A percentile compares a stretch with the other conserved stretches of the same genome.
These are phyloP conservation scores for Limonomyces culmigenus DNA, from an alignment of 1,284 basidiomycete species.

Conservation along the genomic window DNA sequence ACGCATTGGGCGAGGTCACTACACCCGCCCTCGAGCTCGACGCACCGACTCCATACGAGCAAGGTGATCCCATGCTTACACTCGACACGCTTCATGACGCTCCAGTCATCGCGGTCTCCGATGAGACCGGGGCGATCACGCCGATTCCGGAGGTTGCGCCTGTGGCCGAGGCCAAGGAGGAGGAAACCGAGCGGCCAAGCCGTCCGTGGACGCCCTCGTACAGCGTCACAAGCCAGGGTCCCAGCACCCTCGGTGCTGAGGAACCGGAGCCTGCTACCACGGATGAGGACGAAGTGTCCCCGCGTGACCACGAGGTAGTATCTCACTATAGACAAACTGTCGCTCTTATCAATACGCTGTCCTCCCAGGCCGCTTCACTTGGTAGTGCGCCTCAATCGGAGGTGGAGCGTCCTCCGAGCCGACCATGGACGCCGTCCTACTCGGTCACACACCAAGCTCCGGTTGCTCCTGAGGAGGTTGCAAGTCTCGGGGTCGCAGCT, in stretches of 20 bases:
- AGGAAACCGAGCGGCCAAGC: not conserved
- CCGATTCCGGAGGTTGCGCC: not conserved
- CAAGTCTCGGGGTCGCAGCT: slow-evolving; percentile 10
- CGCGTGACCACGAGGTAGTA: too few species aligned
- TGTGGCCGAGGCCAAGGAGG: not conserved
- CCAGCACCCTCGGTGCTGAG: not conserved
- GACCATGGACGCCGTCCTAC: slow-evolving; percentile 27
- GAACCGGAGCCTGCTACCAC: not conserved
- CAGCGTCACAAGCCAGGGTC: slow-evolving; percentile 1
- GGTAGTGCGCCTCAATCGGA: too few species aligned
- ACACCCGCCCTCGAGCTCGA: not conserved
- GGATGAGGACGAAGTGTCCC: too few species aligned
- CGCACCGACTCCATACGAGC: not conserved
- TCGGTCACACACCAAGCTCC: slow-evolving; percentile 21
- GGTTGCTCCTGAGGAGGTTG: slow-evolving; percentile 12
- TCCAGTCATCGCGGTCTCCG: not conserved
- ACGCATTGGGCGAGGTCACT: not conserved
- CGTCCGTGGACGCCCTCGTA: slow-evolving; percentile 3
- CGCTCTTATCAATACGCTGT: too few species aligned
- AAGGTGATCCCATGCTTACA: too few species aligned
- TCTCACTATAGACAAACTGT: too few species aligned
- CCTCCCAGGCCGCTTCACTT: too few species aligned
- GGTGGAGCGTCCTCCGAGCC: slow-evolving; percentile 16
- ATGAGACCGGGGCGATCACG: too few species aligned
- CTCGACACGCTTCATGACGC: too few species aligned